Base-by-base conservation (phyloP, 2,329 filamentous ascomycete genomes). In the Bipolaris sorokiniana region DNA sequence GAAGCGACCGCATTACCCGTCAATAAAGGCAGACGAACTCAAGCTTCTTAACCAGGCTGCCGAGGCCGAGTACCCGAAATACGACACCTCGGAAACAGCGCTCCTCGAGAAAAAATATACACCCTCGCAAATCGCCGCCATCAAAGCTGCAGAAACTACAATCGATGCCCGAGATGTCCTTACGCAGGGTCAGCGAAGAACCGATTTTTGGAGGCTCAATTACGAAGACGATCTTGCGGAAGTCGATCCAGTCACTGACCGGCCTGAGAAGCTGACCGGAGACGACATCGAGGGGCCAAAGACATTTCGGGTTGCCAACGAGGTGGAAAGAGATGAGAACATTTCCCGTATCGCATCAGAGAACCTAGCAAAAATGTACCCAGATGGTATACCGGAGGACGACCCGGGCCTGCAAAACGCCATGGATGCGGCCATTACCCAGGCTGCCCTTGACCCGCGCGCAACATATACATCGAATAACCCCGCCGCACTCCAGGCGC, bases 201-300 rank as follows among this genome's bases (percentile, higher is more conserved):
- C 81, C 52, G 92, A 96, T 73, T 84, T 87, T 7, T 90, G 91
- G 81, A 82, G 82, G 51, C 80, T 93, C 48, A 69, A 70, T 16
- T 82, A 86, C 59, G 95, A 96, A 76, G 79, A 94, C 53, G 92
- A 97, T 74, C 90, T 97, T 70, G 86, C 89, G 58, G 84, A 84
- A 55, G 84, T 94, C 62, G 86, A 91, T 70, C 91, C 92, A 51
- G 82, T 91, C 48, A 84, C 95, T 59, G 94, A 98, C 79, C 64
- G 69, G 23, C 63, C 70, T 2, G 59, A 64, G 40, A 72, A 85
- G 88, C 64, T 71, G 23, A 40, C 61, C 44, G 50, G 53, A 23
- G 53, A 61, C 33, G 62, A 68, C 58, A 64, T 74, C 33, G 57
- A 61, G 11, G 69, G 68, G 33, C 57, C 50, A 13, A 67, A 69